Evolutionary conservation across 2,329 filamentous ascomycete genomes (phyloP).

Genomic region (Alternaria novae-zelandiae): DNA sequence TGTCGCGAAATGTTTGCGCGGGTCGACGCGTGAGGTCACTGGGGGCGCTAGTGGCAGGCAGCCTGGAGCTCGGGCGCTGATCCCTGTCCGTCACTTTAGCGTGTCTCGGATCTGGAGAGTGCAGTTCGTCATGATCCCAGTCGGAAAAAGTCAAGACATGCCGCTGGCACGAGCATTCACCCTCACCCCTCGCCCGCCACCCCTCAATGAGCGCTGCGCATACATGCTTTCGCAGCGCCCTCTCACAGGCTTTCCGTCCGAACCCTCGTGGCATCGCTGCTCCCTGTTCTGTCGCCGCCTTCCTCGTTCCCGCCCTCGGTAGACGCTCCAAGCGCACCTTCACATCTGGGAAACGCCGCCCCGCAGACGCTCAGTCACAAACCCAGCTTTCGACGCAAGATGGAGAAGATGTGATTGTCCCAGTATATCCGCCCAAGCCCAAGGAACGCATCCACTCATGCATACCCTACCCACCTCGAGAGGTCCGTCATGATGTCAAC

Average conservation of each 20-base stretch:
- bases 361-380: constrained; percentile 7
- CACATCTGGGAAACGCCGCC: constrained; percentile 27
- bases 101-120: constrained; percentile 17
- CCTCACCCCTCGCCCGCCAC: constrained; percentile 17
- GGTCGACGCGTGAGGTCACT: constrained; percentile 17
- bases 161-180: constrained; percentile 21
- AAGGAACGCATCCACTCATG: constrained; percentile 10
- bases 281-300: constrained; percentile 38
- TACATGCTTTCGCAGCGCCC: constrained; percentile 46
- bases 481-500: constrained; percentile 33
- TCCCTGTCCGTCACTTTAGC: constrained; percentile 11
- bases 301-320: constrained; percentile 43
- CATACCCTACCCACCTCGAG: constrained; percentile 29
- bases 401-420: not conserved
- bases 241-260: constrained; percentile 45
- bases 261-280: constrained; percentile 25
- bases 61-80: constrained; percentile 9
- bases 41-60: constrained; percentile 16
- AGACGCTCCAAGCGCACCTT: constrained; percentile 33
- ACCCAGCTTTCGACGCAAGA: not conserved
- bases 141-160: constrained; percentile 34
- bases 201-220: constrained; percentile 49
- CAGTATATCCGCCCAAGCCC: constrained; percentile 15
- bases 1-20: constrained; percentile 16
- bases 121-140: constrained; percentile 29